Evolutionary conservation across 176 grass and related monocot genomes (phyloP), one percentile per base, ranked within the genome.

Genomic region (Triticum urartu): DNA sequence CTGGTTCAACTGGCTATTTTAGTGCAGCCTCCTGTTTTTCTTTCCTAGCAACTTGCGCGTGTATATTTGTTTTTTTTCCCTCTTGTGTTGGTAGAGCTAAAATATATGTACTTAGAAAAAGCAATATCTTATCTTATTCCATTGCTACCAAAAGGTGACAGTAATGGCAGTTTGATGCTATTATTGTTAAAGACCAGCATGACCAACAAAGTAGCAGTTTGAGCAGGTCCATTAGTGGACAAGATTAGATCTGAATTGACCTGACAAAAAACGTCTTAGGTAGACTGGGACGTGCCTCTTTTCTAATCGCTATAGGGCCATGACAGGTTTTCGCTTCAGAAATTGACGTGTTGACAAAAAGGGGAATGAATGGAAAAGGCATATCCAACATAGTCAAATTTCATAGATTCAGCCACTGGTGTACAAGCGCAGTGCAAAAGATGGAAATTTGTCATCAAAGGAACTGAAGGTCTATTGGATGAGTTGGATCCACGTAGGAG

Each of bases 161-260:
- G 64, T 13, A 65, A 56, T 82, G 54, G 33, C 40, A 43, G 79
- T 66, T 79, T 83, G 84, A 18, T 71, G 65, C 60, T 81, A 54
- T 76, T 24, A 76, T 80, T 68, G 68, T 81, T 61, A 77, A 88
- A 59, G 61, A 71, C 77, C 77, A 88, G n/a, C 76, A 62, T 77
- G 48, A 54, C 22, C 48, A 91, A 21, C 70, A 80, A 85, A 85
- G 39, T 15, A 63, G 62, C 75, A 88, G 64, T 38, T 85, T 78
- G 62, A 63, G 86, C 71, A 85, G 63, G 63, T 91, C 39, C 30
- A 81, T 88, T 81, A 64, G 70, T 40, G 64, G 26, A 33, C 76
- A 76, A 69, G 20, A 88, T 80, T 88, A 81, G 30, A 81, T 88
- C 40, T 77, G 81, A 87, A 88, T 81, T 88, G 82, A 88, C 89